phyloP scores from a whole-genome alignment of 768 basidiomycete genomes.

The Omphalotus guepiniiformis region DNA sequence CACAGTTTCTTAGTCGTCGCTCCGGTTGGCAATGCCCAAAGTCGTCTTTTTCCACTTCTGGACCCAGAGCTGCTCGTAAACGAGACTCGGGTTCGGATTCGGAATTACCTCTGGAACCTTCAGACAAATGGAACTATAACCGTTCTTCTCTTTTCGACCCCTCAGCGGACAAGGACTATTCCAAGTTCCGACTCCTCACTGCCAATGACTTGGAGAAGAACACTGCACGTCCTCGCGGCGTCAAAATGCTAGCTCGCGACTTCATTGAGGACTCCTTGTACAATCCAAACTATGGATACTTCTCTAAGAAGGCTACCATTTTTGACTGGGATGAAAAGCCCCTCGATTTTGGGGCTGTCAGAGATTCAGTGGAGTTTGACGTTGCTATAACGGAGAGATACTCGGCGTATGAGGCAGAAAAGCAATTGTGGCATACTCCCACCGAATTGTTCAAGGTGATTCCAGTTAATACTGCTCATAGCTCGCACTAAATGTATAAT shows the following conservation, averaged over 20 bases:
- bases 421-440: conserved; percentile 97
- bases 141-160: conserved; percentile 51
- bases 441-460: conserved; percentile 93
- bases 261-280: conserved; percentile 97
- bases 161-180: conserved; percentile 37
- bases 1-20: not conserved
- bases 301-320: conserved; percentile 89
- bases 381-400: conserved; percentile 77
- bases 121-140: conserved; percentile 81
- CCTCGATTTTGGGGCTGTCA: conserved; percentile 68
- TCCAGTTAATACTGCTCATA: conserved; percentile 17
- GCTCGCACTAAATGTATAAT: too few relatives aligned
- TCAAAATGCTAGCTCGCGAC: conserved; percentile 93
- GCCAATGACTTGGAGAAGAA: conserved; percentile 62
- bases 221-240: conserved; percentile 63
- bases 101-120: conserved; percentile 5
- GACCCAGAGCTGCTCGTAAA: not conserved
- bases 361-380: conserved; percentile 74
- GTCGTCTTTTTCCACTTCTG: not conserved
- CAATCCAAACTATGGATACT: conserved; percentile 97
- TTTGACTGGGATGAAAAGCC: conserved; percentile 58
- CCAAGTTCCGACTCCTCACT: conserved; percentile 52
- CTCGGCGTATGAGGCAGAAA: conserved; percentile 60
- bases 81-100: not conserved
- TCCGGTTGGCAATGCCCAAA: not conserved